Evolutionary conservation across 225 moss, liverwort and hornwort genomes (phyloP).

Genomic region (Physcomitrium patens): DNA sequence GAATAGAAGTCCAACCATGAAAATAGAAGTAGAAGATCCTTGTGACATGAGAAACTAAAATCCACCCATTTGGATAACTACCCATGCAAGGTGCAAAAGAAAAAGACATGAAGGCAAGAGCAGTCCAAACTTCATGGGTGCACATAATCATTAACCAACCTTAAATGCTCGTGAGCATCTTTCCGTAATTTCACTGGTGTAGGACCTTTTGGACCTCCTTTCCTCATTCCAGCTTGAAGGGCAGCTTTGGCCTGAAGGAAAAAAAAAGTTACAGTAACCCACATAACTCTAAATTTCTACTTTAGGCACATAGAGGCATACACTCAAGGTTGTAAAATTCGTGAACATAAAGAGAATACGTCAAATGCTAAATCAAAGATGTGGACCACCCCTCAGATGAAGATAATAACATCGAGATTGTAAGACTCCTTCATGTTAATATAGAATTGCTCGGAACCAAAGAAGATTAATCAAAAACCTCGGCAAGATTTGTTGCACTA

Average conservation of each 20-base stretch:
- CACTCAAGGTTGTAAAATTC: neutral
- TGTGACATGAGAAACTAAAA: neutral
- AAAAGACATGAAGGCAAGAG: too few relatives aligned
- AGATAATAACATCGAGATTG: neutral
- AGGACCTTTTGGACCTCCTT: slow-evolving; percentile 68
- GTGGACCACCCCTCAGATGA: neutral
- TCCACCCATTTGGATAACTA: too few relatives aligned
- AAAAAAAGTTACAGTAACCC: slow-evolving; percentile 19
- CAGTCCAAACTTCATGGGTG: too few relatives aligned
- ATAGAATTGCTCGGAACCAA: neutral
- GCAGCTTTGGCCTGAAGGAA: slow-evolving; percentile 87
- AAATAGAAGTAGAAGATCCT: neutral
- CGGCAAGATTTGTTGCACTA: slow-evolving; percentile 96
- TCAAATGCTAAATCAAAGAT: slow-evolving; percentile 9
- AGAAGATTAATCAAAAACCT: slow-evolving; percentile 49
- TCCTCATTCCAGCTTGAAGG: slow-evolving; percentile 85
- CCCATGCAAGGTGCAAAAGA: too few relatives aligned
- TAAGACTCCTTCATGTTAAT: slow-evolving; percentile 13
- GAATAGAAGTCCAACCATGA: slow-evolving; percentile 9
- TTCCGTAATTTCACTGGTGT: slow-evolving; percentile 59
- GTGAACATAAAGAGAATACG: neutral
- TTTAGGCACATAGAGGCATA: neutral
- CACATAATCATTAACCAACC: slow-evolving; percentile 43
- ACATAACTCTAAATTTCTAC: neutral
- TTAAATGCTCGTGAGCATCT: slow-evolving; percentile 61